Conservation (phyloP, 352 stramenopile species). For the Halophytophthora polymorphica region DNA sequence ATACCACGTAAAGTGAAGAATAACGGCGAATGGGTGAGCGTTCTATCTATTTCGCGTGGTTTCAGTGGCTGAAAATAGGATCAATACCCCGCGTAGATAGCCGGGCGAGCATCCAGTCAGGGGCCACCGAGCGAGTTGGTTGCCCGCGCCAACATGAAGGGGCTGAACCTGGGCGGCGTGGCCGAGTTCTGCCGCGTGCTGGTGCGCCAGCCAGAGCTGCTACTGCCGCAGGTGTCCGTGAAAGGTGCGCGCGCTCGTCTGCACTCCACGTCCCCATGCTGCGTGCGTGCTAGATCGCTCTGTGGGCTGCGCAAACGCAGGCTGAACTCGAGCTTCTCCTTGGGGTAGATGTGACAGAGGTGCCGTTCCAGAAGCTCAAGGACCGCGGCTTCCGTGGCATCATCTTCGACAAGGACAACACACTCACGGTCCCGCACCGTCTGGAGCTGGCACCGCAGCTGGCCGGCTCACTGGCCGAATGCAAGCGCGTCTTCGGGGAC, state of each 20-base stretch:
- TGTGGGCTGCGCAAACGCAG: constrained; percentile 7
- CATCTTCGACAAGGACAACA: constrained; percentile 98
- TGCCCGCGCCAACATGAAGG: constrained; percentile 35
- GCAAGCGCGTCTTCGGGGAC: constrained; percentile 88
- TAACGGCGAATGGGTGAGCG: too few relatives aligned
- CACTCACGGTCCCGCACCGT: constrained; percentile 91
- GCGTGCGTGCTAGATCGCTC: background rate
- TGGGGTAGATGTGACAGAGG: constrained; percentile 68
- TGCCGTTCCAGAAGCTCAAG: constrained; percentile 72
- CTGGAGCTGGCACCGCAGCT: constrained; percentile 78
- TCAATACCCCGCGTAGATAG: constrained; percentile 6
- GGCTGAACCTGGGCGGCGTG: constrained; percentile 77
- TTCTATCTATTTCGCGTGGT: too few relatives aligned
- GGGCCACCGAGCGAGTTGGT: constrained; percentile 1
- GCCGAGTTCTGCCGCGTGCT: constrained; percentile 79
- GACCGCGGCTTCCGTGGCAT: constrained; percentile 89
- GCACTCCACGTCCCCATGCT: constrained; percentile 1
- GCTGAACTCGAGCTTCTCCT: background rate
- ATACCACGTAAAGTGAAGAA: too few relatives aligned
- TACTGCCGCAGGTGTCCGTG: constrained; percentile 82
- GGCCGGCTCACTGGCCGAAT: constrained; percentile 60
- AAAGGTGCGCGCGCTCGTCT: constrained; percentile 35
- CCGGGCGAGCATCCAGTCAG: background rate
- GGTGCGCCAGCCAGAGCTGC: constrained; percentile 61
- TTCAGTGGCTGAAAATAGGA: constrained; percentile 8